Base-by-base conservation (phyloP, 495 filamentous ascomycete species). In the Penicillium crystallinum region DNA sequence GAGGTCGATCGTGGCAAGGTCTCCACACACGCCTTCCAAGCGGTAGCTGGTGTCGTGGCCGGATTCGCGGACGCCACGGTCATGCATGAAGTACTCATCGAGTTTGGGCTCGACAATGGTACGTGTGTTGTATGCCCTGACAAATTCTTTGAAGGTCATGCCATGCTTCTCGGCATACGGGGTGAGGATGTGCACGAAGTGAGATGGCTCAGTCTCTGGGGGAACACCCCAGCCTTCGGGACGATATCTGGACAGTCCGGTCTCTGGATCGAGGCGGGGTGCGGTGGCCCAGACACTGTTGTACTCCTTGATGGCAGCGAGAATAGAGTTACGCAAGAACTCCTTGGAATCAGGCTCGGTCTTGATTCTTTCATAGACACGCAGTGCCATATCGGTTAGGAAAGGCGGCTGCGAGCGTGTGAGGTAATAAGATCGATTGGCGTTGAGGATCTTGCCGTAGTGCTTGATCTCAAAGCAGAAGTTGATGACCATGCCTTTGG, bases 391-490 rank as follows among this genome's bases (percentile, higher is more conserved):
- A 71, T 97, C 95, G 21, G 95, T 97, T 39, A 98, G 75, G 72
- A 98, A 97, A 17, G 93, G 95, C 1, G 93, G 93, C 70, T 98
- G 93, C 0, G 95, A 93, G 45, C 93, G 85, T 39, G 81, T 85
- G 34, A 97, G 83, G 61, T 97, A 97, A 77, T 98, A 98, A 9
- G 90, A 87, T 31, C 93, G 85, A 27, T 93, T 98, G 17, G 93
- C 93, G 68, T 97, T 98, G 55, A 97, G 83, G 52, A 97, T 92
- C 72, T 97, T 98, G 49, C 89, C 92, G 65, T 98, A 98, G 69
- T 98, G 95, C 69, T 89, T 84, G 70, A 98, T 97, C 73, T 89
- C 91, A 72, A 98, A 98, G 68, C 88, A 91, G 69, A 97, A 97
- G 71, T 98, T 92, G 56, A 81, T 71, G 29, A 97, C 89, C 89